These are phyloP conservation scores for Fusarium abutilonis DNA, from an alignment of 2,329 filamentous ascomycete species.

Conservation along the genomic window DNA sequence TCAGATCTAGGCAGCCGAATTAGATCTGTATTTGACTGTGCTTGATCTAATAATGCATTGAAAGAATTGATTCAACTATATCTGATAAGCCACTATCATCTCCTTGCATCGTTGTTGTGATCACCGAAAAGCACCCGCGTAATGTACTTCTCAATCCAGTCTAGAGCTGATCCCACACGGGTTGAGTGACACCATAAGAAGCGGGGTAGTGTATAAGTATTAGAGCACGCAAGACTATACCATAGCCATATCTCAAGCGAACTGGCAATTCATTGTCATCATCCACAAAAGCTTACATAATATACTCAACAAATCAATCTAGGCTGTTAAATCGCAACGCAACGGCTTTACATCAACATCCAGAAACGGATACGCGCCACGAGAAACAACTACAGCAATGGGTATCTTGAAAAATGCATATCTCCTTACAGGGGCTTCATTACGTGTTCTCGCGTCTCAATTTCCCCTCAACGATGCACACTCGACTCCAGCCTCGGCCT, in stretches of 20 bases:
- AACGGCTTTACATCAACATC: neutral
- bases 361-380: too few relatives aligned
- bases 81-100: neutral
- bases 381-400: neutral
- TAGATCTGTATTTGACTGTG: too few relatives aligned
- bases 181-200: neutral
- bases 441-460: constrained; percentile 8
- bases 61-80: neutral
- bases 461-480: neutral
- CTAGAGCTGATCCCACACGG: constrained; percentile 7
- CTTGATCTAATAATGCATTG: too few relatives aligned
- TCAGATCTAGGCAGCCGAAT: too few relatives aligned
- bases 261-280: constrained; percentile 5
- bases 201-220: constrained; percentile 3
- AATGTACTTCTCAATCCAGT: constrained; percentile 19
- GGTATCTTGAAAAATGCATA: constrained; percentile 6
- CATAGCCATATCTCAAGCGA: too few relatives aligned
- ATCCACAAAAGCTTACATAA: constrained; percentile 14
- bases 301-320: neutral
- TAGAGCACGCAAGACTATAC: neutral
- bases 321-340: too few relatives aligned
- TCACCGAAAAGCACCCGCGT: neutral
- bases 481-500: constrained; percentile 4
- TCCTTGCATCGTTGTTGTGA: neutral
- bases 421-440: constrained; percentile 1